Base-by-base conservation (phyloP, 306 rosid species). In the Sesbania bispinosa region DNA sequence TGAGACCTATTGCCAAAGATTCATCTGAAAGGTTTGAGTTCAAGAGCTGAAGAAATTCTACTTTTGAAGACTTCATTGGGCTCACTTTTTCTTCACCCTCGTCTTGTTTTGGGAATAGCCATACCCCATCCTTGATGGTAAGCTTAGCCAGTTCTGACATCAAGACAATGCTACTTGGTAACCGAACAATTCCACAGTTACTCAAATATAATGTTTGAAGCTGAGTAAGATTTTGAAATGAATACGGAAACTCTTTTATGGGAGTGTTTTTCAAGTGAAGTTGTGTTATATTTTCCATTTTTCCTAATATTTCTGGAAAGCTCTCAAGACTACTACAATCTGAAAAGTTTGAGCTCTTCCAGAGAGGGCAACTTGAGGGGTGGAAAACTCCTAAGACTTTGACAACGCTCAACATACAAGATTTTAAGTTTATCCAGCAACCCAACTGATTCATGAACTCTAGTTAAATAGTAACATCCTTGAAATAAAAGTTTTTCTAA, bases 1-100 rank as follows among this genome's bases (percentile, higher is more conserved):
- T 57, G 64, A 29, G 42, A 14, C 42, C 42, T 57, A 15, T 7
- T 57, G 42, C 42, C 24, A 57, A 57, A 30, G 41, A 57, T 29
- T 57, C 64, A 8, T 57, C 10, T 57, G 64, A 30, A 4, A 57
- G 64, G 39, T 0, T 30, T 42, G 43, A 57, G 2, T 18, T 30
- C 1, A 1, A 1, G 64, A 57, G 64, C 14, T 14, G 0, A 32
- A 58, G 14, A 58, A 1, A 16, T 16, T 58, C 7, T 15, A 58
- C 26, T 1, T 29, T 35, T 27, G 16, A 11, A 55, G 23, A 3
- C 23, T 2, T 0, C 16, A 33, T 8, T 32, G 65, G 21, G 27
- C 8, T 32, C 7, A 9, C 45, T 32, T 58, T 29, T 6, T 27
- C 43, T 30, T 58, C 64, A 58, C 1, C 7, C n/a, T 18, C n/a